Conservation (phyloP, 768 basidiomycete species). For the Strobilomyces echinocephalus region DNA sequence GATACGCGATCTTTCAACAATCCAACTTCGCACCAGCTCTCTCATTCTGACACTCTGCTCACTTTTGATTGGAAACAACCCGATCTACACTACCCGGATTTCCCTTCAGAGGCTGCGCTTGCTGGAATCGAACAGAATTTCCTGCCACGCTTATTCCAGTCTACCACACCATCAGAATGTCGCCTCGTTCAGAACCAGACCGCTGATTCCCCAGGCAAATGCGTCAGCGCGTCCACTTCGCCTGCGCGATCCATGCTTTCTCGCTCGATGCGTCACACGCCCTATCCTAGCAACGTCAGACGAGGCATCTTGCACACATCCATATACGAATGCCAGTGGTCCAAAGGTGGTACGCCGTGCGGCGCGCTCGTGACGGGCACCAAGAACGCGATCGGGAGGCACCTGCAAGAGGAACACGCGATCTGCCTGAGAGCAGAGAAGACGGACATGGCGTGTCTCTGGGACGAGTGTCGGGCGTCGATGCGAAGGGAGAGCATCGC, state of each 20-base stretch:
- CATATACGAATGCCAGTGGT: conserved; percentile 12
- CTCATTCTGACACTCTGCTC: background rate
- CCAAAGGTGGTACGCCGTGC: background rate
- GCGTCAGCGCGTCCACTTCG: background rate
- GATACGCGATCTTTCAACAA: background rate
- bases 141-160: too few relatives aligned
- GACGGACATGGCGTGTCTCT: conserved; percentile 8
- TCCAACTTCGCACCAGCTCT: background rate
- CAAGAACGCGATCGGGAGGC: conserved; percentile 11
- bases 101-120: background rate
- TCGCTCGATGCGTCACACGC: background rate
- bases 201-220: background rate
- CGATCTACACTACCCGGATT: background rate
- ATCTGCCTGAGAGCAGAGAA: conserved; percentile 9
- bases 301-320: background rate
- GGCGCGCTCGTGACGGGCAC: background rate
- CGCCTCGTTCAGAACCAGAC: background rate
- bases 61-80: background rate
- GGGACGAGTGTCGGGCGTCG: conserved; percentile 13
- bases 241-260: background rate
- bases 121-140: background rate
- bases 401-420: conserved; percentile 10
- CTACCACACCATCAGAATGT: background rate
- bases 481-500: conserved; percentile 26
- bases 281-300: conserved; percentile 2